phyloP scores from a whole-genome alignment of 2,329 filamentous ascomycete genomes.

The Sarocladiaceae sp. region DNA sequence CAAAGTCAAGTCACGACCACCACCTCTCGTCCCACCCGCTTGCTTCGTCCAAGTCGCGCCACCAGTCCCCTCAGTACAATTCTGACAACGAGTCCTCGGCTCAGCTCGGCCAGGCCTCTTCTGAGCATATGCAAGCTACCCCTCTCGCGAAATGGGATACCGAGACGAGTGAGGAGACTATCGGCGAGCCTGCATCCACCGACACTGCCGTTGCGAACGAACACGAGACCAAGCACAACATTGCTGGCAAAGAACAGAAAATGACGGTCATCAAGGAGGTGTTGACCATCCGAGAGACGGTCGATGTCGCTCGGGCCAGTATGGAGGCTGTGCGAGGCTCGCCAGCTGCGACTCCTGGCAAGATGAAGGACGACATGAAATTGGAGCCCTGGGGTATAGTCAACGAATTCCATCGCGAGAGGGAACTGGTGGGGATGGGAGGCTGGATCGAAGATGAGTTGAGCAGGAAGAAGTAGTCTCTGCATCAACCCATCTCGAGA shows the following conservation, averaged over 20 bases:
- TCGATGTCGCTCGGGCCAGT: not conserved
- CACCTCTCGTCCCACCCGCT: constrained; percentile 1
- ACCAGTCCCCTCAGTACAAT: constrained; percentile 13
- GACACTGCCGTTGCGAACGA: no score
- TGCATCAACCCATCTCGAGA: no score
- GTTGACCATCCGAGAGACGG: not conserved
- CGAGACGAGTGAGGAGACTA: constrained; percentile 12
- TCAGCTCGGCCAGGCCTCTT: constrained; percentile 11
- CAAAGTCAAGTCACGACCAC: constrained; percentile 8
- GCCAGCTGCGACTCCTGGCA: not conserved
- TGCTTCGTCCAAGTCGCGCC: constrained; percentile 8
- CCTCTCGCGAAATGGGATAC: constrained; percentile 1
- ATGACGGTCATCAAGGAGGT: not conserved
- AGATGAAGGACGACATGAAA: not conserved
- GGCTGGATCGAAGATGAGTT: not conserved
- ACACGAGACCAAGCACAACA: not conserved
- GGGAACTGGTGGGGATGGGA: not conserved
- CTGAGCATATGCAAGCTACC: not conserved
- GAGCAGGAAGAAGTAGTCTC: not conserved
- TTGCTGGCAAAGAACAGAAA: not conserved
- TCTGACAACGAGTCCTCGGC: constrained; percentile 12
- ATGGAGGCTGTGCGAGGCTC: constrained; percentile 1
- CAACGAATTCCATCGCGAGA: not conserved
- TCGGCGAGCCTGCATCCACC: no score
- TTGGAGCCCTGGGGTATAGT: not conserved